Base-by-base conservation (phyloP, 2,329 filamentous ascomycete species). In the Calonectria pauciramosa region DNA sequence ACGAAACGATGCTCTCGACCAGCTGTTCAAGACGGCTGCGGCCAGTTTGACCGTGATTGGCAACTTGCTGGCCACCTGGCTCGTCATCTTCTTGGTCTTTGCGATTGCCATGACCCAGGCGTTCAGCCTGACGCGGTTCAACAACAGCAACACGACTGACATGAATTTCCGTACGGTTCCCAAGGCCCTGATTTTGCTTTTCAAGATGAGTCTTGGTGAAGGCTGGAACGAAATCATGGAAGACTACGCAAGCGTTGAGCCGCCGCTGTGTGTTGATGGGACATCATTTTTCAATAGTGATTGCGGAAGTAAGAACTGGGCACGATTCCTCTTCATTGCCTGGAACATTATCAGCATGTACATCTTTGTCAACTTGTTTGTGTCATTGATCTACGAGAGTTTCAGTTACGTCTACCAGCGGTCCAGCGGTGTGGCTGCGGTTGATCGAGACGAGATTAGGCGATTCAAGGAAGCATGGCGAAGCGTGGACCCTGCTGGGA, bases 281-380 rank as follows among this genome's bases (percentile, higher is more conserved):
- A 82, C 87, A 1, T 90, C 90, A 49, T 98, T 98, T 85, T 96
- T 96, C 81, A 88, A 94, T 52, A 97, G 95, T 80, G 97, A 99
- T 85, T 99, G 97, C 82, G 97, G 97, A 73, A 98, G 96, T 86
- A 91, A 93, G 66, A 91, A 92, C 49, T 99, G 97, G 96, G 96
- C 97, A 10, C 91, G 96, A 67, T 92, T 93, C 41, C 89, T 99
- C 13, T 99, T 99, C 87, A 96, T 99, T 72, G 92, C 94, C 6
- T 99, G 97, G 97, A 99, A 99, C 87, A 96, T 99, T 81, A 91
- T 99, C 85, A 99, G 96, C 94, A 99, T 99, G 97, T 99, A 99
- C 86, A 98, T 99, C 82, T 99, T 99, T 82, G 96, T 99, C 82
- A 98, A 96, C 82, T 88, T 99, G 83, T 99, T 99, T 85, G 96